Evolutionary conservation across 2,329 filamentous ascomycete genomes (phyloP), one percentile per base, ranked within the genome.

Genomic region (Beauveria rudraprayagi): DNA sequence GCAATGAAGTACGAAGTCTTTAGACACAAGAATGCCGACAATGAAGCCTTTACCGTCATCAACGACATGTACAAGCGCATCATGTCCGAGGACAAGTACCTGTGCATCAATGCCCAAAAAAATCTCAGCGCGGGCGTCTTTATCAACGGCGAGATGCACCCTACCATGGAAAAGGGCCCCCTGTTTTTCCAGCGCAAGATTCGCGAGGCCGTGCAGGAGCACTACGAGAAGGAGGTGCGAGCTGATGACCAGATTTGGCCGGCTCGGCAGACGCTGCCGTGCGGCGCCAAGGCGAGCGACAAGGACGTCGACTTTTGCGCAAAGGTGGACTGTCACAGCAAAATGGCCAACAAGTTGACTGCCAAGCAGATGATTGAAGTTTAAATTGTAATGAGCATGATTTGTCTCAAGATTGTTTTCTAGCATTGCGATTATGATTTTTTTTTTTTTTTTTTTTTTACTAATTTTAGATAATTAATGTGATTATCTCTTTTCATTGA

Each of bases 1-100:
- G 73, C 75, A 44, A 86, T 88, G 80, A 76, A 77, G 61, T 87
- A 87, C 70, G 82, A 88, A 68, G 80, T 87, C 55, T 87, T 79
- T 76, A 78, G 82, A 63, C 83, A 87, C 77, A 83, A 82, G 69
- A 73, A 81, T 68, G 80, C 83, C 4, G 77, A 76, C n/a, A 80
- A 86, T 17, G 79, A 80, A 28, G 80, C 85, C 62, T 87, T 87
- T 68, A 71, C 77, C 16, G 71, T 76, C 57, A 83, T 87, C 70
- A 79, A 77, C 69, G 71, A 80, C 51, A 82, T 87, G 66, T 87
- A 86, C 75, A 83, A 83, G 71, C 80, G 81, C 44, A 79, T 88
- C 70, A 83, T 87, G 80, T 77, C 78, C 1, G 85, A 88, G 70
- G 85, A 88, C 73, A 87, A 87, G 67, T 76, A 80, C 9, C 79